Percentiles rank a stretch among this genome's conserved stretches.
phyloP scores from a whole-genome alignment of 345 rosid genomes.

The Salix arbutifolia region DNA sequence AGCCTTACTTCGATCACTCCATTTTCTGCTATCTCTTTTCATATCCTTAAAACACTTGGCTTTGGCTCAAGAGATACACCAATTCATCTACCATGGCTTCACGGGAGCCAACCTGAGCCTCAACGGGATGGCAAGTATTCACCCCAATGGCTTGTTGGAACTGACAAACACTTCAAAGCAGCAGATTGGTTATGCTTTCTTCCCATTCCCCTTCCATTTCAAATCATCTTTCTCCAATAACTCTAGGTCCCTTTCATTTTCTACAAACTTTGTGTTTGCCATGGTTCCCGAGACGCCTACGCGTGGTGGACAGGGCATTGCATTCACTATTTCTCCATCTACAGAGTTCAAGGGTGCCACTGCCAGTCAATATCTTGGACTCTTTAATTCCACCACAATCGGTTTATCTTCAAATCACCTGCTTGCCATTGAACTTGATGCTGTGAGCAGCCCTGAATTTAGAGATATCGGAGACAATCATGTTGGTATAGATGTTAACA shows the following conservation, averaged over 20 bases:
- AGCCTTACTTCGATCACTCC: neutral
- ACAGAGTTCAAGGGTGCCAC: slow-evolving; percentile 10
- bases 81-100: slow-evolving; percentile 47
- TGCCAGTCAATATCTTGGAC: slow-evolving; percentile 18
- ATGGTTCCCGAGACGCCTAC: slow-evolving; percentile 3
- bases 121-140: slow-evolving; percentile 35
- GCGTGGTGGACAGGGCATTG: slow-evolving; percentile 23
- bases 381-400: slow-evolving; percentile 11
- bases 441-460: neutral
- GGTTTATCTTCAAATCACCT: slow-evolving; percentile 12
- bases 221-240: slow-evolving; percentile 9
- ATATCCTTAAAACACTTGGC: neutral
- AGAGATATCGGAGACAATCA: slow-evolving; percentile 12
- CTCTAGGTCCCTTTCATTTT: slow-evolving; percentile 19
- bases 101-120: slow-evolving; percentile 29
- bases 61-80: slow-evolving; percentile 21
- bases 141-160: slow-evolving; percentile 48
- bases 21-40: neutral
- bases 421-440: slow-evolving; percentile 17
- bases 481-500: slow-evolving; percentile 17
- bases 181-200: slow-evolving; percentile 45
- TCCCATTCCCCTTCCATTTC: slow-evolving; percentile 32
- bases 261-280: slow-evolving; percentile 23
- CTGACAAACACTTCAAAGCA: slow-evolving; percentile 43
- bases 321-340: slow-evolving; percentile 24